Conservation (phyloP, 345 rosid genomes). For the Hibiscus tridactylites region DNA sequence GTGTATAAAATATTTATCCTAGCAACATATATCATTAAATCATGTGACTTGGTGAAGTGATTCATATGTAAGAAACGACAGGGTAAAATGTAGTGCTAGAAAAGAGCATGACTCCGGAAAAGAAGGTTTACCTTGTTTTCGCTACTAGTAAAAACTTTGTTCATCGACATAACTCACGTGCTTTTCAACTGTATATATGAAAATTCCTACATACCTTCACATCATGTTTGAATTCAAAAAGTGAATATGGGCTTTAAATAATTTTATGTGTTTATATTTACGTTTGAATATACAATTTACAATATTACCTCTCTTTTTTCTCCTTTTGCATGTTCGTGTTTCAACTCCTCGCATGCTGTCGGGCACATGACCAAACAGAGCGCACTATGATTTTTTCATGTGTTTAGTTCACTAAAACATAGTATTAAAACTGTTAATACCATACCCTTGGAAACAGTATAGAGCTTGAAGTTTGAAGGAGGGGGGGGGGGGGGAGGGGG, state of each 20-base stretch:
- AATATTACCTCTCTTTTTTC: no score
- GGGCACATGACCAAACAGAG: neutral
- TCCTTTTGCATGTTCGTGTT: no score
- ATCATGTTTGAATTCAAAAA: neutral
- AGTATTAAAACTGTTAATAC: neutral
- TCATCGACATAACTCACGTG: constrained; percentile 6
- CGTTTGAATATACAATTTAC: no score
- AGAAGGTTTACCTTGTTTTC: neutral
- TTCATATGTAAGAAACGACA: neutral
- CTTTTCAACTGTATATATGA: neutral
- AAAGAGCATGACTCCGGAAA: neutral
- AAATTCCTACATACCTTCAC: neutral
- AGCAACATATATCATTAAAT: neutral
- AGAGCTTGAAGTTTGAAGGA: neutral
- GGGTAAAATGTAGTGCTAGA: neutral
- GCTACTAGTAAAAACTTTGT: neutral
- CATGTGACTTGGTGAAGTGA: neutral
- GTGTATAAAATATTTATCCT: no score
- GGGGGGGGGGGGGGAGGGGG: neutral
- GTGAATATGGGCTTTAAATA: no score
- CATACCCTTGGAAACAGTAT: neutral
- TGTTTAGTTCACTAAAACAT: constrained; percentile 15
- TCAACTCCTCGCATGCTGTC: constrained; percentile 4
- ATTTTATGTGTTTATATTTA: no score
- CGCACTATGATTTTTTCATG: constrained; percentile 13